A percentile compares a stretch with the other conserved stretches of the same genome.
Evolutionary conservation across 371 early-diverging fungal species (phyloP).

Genomic region (Sporodiniella umbellata): DNA sequence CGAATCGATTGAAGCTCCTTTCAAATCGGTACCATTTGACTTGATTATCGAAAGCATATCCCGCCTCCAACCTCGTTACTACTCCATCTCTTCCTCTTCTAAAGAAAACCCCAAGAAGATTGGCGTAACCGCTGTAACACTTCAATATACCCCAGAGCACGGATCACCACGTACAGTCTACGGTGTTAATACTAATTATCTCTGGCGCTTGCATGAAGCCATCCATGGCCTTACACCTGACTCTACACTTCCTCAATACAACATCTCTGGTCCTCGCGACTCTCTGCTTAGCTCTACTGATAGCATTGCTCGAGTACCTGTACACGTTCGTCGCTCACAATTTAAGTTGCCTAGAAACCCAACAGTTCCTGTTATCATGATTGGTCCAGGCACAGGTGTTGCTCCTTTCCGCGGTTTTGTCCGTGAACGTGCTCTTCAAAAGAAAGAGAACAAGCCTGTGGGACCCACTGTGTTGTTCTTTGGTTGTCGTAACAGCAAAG

Average conservation of each 20-base stretch:
- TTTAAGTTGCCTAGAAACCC: conserved; percentile 86
- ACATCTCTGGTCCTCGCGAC: conserved; percentile 51
- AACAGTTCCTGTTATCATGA: conserved; percentile 85
- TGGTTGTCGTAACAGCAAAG: conserved; percentile 80
- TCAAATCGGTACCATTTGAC: conserved; percentile 62
- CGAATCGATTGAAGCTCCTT: conserved; percentile 24
- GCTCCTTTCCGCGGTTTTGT: conserved; percentile 97
- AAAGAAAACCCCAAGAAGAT: conserved; percentile 69
- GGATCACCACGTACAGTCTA: conserved; percentile 55
- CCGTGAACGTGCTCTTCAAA: conserved; percentile 76
- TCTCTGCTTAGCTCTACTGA: conserved; percentile 1
- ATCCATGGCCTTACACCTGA: conserved; percentile 21
- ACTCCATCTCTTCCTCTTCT: conserved; percentile 92
- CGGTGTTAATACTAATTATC: conserved; percentile 78
- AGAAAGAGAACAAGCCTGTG: conserved; percentile 53
- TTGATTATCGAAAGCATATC: conserved; percentile 78
- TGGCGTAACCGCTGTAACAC: conserved; percentile 83
- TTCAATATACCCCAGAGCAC: conserved; percentile 70
- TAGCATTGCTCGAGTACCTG: conserved; percentile 50
- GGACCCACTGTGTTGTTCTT: conserved; percentile 90
- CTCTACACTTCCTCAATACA: conserved; percentile 30
- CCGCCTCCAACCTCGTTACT: conserved; percentile 88
- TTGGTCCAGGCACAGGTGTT: conserved; percentile 98
- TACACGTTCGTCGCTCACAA: conserved; percentile 83
- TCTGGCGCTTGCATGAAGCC: conserved; percentile 51